Evolutionary conservation across 2,329 filamentous ascomycete genomes (phyloP), one percentile per base, ranked within the genome.

Genomic region (Penicillium frequentans): DNA sequence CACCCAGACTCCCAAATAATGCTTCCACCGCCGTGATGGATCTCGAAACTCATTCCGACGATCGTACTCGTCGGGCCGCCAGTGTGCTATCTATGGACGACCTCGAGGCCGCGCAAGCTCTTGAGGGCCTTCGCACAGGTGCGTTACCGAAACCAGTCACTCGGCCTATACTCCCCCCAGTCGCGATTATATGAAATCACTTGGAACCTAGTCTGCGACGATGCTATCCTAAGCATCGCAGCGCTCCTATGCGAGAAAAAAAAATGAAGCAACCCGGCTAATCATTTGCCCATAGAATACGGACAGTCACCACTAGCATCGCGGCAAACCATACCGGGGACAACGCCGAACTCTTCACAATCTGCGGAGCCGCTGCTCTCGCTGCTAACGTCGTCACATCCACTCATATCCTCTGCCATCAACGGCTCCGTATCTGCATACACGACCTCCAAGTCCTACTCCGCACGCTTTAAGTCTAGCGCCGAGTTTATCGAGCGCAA

Each of bases 401-500:
- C 93, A 0, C 81, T 96, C 59, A 84, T 97, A 16, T 91, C 90
- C 10, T 91, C 86, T 27, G 91, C 92, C 0, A 93, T 96, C 65
- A 91, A 90, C 64, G 87, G 88, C 52, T 93, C 92, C 0, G 84
- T 93, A 8, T 91, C 90, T 1, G 91, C 90, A 1, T 98, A 98
- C 72, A 88, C 89, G 27, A 88, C 84, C 3, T 92, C 90, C 11
- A 97, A 98, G 75, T 91, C 93, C 64, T 96, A 93, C 68, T 96
- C 91, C 1, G 92, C 93, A 0, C 85, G 90, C 2, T 91, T 97
- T 70, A 92, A 90, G 73, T 90, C 90, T n/a, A 86, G 92, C 59
- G 93, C 91, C 49, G 91, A 96, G 72, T 91, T 96, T 67, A 87
- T 97, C 21, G 93, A 98, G 74, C 88, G 90, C 47, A 93, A 91